Base-by-base conservation (phyloP, 257 asterid species). In the Solanum megistacrolobum region DNA sequence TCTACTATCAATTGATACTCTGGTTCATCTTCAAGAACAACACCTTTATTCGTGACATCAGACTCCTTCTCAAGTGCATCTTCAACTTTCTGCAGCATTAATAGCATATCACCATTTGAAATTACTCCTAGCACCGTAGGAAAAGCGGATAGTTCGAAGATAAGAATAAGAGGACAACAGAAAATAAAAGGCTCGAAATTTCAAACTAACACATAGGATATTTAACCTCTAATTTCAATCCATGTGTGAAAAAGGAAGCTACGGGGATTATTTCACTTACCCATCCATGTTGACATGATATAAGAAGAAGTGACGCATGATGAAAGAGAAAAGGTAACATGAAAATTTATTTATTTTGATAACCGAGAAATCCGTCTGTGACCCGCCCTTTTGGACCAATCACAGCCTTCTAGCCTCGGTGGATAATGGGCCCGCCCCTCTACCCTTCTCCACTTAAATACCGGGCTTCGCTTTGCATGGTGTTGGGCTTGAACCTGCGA, bases 1-100 rank as follows among this genome's bases (percentile, higher is more conserved):
- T 97, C 99, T 38, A 97, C 99, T 75, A 97, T 97, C 90, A 96
- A 87, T 92, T 96, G 98, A 91, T 97, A 97, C 72, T 97, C 99
- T 14, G 98, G 99, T 90, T 97, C 99, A 90, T 96, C 99, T 92
- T 97, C 99, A 83, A 96, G 88, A 69, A 91, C 95, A 79, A 92
- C 88, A 76, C 94, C 96, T 31, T 92, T 94, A 82, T 89, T 86
- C 25, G 97, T 87, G 83, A 81, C 89, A 65, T 90, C 96, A 76
- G 93, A 91, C 18, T 94, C 99, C 90, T 89, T 95, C 55, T 88
- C 94, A 83, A 97, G 94, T 14, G 98, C 99, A 81, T 89, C 92
- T 90, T 94, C 99, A 25, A 97, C 99, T 96, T 95, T 96, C 99
- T 96, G 93, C 91, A 92, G 88, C 27, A 85, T 72, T 88, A 88